Base-by-base conservation (phyloP, 2,329 filamentous ascomycete species). In the Diaporthe aspalathi region DNA sequence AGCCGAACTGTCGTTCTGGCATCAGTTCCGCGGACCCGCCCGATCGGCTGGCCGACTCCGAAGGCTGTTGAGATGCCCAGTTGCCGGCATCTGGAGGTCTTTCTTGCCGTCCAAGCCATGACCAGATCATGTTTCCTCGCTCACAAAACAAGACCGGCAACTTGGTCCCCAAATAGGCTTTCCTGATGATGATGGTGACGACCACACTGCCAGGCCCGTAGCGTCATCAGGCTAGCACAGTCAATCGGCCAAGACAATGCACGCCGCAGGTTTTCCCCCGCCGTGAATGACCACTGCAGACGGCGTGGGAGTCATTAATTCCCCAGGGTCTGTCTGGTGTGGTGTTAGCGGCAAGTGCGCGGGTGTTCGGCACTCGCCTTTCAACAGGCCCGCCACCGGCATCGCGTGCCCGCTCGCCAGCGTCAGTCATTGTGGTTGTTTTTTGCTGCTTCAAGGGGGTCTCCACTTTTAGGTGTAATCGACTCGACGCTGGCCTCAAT, bases 401-500 rank as follows among this genome's bases (percentile, higher is more conserved):
- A 63, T 49, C 60, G 60, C 43, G 27, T 63, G 60, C 60, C 60
- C 22, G 24, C 27, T n/a, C 43, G 6, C 35, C 43, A 45, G 56
- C 12, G 35, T 60, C 38, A 38, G 49, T 43, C 38, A 50, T 65
- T 29, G 60, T 50, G 45, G 5, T 35, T 9, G 9, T 29, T 50
- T 50, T 24, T 38, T 24, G 29, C n/a, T 50, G 60, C 35, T 7
- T 22, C 60, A 50, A 50, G 43, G 29, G 32, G n/a, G 60, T 65
- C 60, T 50, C 60, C 60, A 65, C 60, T 65, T 65, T 50, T 50
- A 35, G 43, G 60, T 65, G 60, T 50, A 65, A 65, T 65, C 29
- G 60, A 65, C 60, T 65, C 43, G 60, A 65, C 60, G 50, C 60
- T 63, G 14, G 60, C 45, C 29, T 65, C 45, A 27, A 9, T 50